Base-by-base conservation (phyloP, 495 filamentous ascomycete species). In the Neohortaea acidophila region DNA sequence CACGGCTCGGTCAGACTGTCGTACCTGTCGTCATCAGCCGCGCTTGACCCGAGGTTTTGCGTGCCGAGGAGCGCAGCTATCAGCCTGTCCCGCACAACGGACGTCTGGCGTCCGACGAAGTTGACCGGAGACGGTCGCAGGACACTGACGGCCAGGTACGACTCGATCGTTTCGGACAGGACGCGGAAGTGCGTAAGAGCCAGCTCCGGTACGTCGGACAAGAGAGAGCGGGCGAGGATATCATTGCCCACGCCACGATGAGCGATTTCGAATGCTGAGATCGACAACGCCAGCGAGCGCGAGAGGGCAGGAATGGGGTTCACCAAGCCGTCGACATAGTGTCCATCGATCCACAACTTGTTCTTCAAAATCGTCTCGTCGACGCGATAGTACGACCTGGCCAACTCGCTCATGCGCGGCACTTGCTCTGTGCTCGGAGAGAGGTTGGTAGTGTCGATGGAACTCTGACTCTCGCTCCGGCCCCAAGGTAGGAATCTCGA, bases 121-220 rank as follows among this genome's bases (percentile, higher is more conserved):
- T 40, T 38, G 20, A 8, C 3, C 5, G 11, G 13, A 2, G 19
- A 20, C 11, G 10, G 21, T 10, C 31, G 23, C 1, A 49, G 19
- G 11, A 44, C 41, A 21, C 36, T 41, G 35, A 49, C 68, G 55
- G 17, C 66, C 60, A 41, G 52, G 36, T 54, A 94, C 81, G 24
- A 97, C 64, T 56, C 85, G 77, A 43, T 70, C 9, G 85, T 93
- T 60, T 94, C 91, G 2, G 84, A 76, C 36, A 93, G 62, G 15
- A 99, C 77, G 39, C 85, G 81, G n/a, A 97, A 65, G 53, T 94
- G 84, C 0, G 84, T 85, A 27, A 97, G 57, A 2, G 73, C 66
- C 51, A 91, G 70, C 26, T 82, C 70, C 0, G 87, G 75, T 20
- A 96, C 80, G 49, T 77, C 84, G 43, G 86, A 80, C n/a, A 96